Conservation (phyloP, 2,329 filamentous ascomycete genomes). For the Penicillium sp. region DNA sequence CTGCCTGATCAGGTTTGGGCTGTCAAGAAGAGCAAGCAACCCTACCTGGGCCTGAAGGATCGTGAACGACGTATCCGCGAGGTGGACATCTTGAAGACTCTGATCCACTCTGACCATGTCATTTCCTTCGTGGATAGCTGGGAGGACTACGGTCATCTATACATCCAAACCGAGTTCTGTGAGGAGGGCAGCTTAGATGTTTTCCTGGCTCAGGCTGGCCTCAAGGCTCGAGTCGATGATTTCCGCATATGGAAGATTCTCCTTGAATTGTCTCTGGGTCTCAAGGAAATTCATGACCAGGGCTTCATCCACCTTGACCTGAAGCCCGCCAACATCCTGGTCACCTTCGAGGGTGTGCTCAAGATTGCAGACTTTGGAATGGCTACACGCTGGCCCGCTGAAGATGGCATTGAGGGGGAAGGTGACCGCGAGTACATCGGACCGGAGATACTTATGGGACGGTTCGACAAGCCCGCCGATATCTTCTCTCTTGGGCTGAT, state of each 20-base stretch:
- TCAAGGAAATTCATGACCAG: conserved; percentile 85
- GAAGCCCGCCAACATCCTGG: conserved; percentile 65
- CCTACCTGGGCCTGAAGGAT: conserved; percentile 74
- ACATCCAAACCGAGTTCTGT: conserved; percentile 97
- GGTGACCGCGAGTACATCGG: conserved; percentile 96
- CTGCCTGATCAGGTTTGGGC: conserved; percentile 69
- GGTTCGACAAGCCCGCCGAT: conserved; percentile 86
- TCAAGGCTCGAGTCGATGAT: conserved; percentile 85
- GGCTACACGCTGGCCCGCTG: conserved; percentile 74
- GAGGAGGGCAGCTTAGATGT: conserved; percentile 87
- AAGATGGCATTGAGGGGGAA: conserved; percentile 77
- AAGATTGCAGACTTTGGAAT: conserved; percentile 69
- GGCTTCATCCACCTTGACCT: conserved; percentile 72
- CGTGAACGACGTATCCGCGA: conserved; percentile 82
- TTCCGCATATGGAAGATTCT: conserved; percentile 99
- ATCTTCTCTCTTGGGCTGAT: conserved; percentile 93
- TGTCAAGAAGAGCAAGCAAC: conserved; percentile 87
- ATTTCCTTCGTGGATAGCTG: conserved; percentile 81
- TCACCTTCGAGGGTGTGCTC: conserved; percentile 64
- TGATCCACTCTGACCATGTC: conserved; percentile 79
- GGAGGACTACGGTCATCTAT: conserved; percentile 81
- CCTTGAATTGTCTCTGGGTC: conserved; percentile 76
- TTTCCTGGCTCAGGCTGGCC: conserved; percentile 79
- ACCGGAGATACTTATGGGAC: conserved; percentile 82
- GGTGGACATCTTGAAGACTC: conserved; percentile 72